Conservation (phyloP, 305 asterid genomes). For the Solanum hybrid region DNA sequence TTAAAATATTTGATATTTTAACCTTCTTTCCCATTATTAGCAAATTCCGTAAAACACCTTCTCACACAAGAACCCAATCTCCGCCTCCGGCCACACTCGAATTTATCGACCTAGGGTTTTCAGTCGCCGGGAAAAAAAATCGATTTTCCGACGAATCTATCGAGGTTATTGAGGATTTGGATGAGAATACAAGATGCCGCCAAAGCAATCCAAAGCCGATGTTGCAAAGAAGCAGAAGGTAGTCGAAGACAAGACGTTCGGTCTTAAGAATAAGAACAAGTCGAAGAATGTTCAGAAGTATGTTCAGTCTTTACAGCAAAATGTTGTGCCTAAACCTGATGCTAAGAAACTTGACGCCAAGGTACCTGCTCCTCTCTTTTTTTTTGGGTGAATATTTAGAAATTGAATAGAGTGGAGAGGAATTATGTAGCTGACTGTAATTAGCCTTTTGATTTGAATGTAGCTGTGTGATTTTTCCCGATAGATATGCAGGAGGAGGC, state of each 20-base stretch:
- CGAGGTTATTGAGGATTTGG: background rate
- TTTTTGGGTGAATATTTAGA: background rate
- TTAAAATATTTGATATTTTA: background rate
- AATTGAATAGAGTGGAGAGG: background rate
- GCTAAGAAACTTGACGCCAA: constrained; percentile 50
- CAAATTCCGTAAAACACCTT: background rate
- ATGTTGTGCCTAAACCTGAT: constrained; percentile 68
- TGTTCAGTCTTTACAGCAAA: constrained; percentile 67
- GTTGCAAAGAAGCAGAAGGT: constrained; percentile 83
- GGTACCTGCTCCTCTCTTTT: constrained; percentile 22
- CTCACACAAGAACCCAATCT: constrained; percentile 13
- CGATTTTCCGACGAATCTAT: background rate
- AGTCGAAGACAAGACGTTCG: constrained; percentile 94
- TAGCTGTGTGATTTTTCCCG: background rate
- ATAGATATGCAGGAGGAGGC: background rate
- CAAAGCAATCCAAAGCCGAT: constrained; percentile 70
- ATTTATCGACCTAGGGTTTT: background rate
- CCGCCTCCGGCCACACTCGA: background rate
- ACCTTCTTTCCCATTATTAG: background rate
- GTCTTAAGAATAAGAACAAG: constrained; percentile 91
- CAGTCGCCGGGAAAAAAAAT: background rate
- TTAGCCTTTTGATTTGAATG: background rate
- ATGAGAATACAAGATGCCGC: constrained; percentile 45
- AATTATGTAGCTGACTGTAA: background rate
- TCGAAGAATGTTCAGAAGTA: constrained; percentile 90